Evolutionary conservation across 257 asterid genomes (phyloP).

Genomic region (Prunella vulgaris): DNA sequence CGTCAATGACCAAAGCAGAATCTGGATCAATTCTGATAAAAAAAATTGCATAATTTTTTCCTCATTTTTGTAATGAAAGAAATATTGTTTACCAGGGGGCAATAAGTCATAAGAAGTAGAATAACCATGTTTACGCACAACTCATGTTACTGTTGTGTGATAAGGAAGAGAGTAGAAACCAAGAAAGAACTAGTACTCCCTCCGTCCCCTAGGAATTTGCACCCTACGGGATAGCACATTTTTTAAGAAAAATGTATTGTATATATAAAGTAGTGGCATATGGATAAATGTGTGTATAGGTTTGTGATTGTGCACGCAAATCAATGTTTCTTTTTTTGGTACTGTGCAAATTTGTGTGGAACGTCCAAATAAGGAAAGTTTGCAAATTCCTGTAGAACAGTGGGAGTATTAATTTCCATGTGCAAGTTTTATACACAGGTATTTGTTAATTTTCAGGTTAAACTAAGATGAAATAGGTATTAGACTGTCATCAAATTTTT

Average conservation of each 20-base stretch:
- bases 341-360: too few species aligned
- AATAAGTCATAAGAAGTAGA: not conserved
- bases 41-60: not conserved
- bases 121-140: not conserved
- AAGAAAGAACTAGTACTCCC: not conserved
- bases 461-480: not conserved
- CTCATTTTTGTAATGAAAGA: not conserved
- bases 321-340: too few species aligned
- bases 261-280: too few species aligned
- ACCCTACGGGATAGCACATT: too few species aligned
- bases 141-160: not conserved
- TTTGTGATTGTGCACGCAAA: too few species aligned
- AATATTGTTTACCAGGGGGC: not conserved
- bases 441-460: not conserved
- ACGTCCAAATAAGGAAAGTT: too few species aligned
- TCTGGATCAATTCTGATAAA: not conserved
- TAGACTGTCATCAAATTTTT: not conserved
- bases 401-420: not conserved
- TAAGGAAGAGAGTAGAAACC: not conserved
- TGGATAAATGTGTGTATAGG: too few species aligned
- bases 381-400: too few species aligned
- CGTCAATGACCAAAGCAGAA: not conserved
- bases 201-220: too few species aligned
- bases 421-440: not conserved
- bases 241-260: too few species aligned